Evolutionary conservation across 2,329 filamentous ascomycete genomes (phyloP).

Genomic region (Aspergillus piperis): DNA sequence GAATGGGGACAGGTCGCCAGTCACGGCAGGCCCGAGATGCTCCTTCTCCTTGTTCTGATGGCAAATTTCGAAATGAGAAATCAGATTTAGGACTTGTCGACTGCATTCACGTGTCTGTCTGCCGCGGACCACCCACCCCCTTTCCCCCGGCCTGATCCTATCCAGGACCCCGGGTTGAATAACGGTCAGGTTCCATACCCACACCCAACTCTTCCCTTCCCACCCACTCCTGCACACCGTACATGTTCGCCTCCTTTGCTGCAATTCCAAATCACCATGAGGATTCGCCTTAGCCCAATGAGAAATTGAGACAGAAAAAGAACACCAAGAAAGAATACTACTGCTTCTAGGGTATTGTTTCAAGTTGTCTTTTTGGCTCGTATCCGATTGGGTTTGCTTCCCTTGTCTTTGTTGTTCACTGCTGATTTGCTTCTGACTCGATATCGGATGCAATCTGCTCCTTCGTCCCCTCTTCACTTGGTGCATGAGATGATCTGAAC

Average conservation of each 20-base stretch:
- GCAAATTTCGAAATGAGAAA: slow-evolving; percentile 1
- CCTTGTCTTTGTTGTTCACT: slow-evolving; percentile 11
- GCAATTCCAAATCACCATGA: background rate
- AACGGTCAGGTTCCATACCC: slow-evolving; percentile 1
- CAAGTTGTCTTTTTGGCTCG: background rate
- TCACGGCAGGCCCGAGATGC: background rate
- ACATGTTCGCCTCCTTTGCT: background rate
- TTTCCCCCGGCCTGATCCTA: background rate
- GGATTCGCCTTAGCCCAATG: background rate
- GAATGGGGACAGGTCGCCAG: background rate
- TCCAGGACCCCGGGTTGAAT: slow-evolving; percentile 6
- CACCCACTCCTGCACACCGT: background rate
- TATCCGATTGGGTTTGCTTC: slow-evolving; percentile 11
- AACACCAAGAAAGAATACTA: too few species aligned
- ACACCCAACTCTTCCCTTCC: background rate
- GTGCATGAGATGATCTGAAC: slow-evolving; percentile 12
- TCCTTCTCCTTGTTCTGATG: background rate
- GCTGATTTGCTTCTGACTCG: slow-evolving; percentile 3
- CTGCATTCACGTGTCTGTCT: slow-evolving; percentile 3
- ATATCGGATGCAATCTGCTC: background rate
- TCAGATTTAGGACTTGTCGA: background rate
- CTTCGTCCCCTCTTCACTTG: background rate
- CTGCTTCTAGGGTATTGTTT: slow-evolving; percentile 3
- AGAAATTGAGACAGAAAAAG: too few species aligned
- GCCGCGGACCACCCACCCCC: background rate